Percentiles rank a stretch among this genome's conserved stretches.
phyloP scores from a whole-genome alignment of 345 rosid genomes.

The Pugionium dolabratum region DNA sequence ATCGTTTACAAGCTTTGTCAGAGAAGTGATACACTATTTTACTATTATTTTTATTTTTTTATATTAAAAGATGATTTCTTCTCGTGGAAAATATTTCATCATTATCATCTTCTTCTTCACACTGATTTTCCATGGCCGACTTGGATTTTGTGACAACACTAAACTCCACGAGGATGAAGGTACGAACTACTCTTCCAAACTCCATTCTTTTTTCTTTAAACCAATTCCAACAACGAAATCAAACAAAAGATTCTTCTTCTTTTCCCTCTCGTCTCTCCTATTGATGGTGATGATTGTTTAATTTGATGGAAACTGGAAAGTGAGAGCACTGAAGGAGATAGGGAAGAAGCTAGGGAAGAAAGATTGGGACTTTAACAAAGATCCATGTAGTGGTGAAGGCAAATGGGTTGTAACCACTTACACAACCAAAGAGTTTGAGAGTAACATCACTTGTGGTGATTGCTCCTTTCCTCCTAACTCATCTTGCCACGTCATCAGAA shows the following conservation, averaged over 20 bases:
- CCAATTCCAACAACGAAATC: background rate
- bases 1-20: conserved; percentile 15
- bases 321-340: conserved; percentile 63
- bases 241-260: background rate
- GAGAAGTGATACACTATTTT: conserved; percentile 26
- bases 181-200: conserved; percentile 8
- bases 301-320: conserved; percentile 27
- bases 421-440: conserved; percentile 46
- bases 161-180: conserved; percentile 41
- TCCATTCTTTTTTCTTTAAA: background rate
- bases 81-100: conserved; percentile 20
- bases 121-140: conserved; percentile 9
- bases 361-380: conserved; percentile 69
- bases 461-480: conserved; percentile 50
- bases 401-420: conserved; percentile 47
- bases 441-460: conserved; percentile 58
- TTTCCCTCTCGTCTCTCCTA: background rate
- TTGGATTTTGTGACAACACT: conserved; percentile 28
- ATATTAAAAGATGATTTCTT: conserved; percentile 12
- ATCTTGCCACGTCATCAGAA: conserved; percentile 65
- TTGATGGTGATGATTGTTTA: too few relatives aligned
- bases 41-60: background rate
- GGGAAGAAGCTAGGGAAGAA: conserved; percentile 64
- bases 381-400: conserved; percentile 77
- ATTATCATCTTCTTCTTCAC: conserved; percentile 31